Conservation (phyloP, 1,284 basidiomycete genomes). For the Ceratobasidium sp. region DNA sequence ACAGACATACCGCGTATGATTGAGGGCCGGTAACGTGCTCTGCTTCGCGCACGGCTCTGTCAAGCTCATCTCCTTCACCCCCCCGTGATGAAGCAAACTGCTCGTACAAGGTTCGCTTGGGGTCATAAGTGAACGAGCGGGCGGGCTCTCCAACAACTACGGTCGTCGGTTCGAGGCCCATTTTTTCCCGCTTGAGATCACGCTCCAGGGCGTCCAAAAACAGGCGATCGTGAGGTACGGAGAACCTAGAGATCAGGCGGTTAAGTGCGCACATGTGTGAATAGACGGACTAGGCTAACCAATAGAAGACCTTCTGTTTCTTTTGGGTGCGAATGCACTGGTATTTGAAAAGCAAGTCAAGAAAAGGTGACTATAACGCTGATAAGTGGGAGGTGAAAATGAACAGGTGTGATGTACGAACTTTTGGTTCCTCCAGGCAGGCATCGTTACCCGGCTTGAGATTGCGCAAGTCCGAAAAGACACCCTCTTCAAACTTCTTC, state of each 20-base stretch:
- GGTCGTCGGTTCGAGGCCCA: constrained; percentile 85
- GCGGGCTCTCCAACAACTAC: constrained; percentile 82
- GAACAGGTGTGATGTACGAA: constrained; percentile 53
- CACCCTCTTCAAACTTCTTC: constrained; percentile 94
- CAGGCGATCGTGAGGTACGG: constrained; percentile 92
- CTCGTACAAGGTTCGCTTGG: constrained; percentile 84
- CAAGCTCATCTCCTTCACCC: constrained; percentile 64
- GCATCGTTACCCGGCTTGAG: constrained; percentile 91
- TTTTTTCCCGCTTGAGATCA: constrained; percentile 91
- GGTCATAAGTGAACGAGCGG: constrained; percentile 82
- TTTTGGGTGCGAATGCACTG: constrained; percentile 96
- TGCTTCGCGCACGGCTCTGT: constrained; percentile 62
- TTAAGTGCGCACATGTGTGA: neutral
- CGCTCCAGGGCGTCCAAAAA: constrained; percentile 94
- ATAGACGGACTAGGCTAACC: constrained; percentile 62
- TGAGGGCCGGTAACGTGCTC: constrained; percentile 54
- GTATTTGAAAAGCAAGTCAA: constrained; percentile 92
- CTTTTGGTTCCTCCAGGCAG: constrained; percentile 92
- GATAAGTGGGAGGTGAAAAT: constrained; percentile 20
- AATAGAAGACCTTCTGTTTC: constrained; percentile 95
- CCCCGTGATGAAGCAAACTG: constrained; percentile 75
- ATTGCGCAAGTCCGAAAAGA: constrained; percentile 90
- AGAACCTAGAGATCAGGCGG: constrained; percentile 63
- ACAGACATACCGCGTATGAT: constrained; percentile 1
- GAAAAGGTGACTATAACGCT: constrained; percentile 76